Evolutionary conservation across 805 yeast genomes (phyloP).

Genomic region (Brettanomyces nanus): DNA sequence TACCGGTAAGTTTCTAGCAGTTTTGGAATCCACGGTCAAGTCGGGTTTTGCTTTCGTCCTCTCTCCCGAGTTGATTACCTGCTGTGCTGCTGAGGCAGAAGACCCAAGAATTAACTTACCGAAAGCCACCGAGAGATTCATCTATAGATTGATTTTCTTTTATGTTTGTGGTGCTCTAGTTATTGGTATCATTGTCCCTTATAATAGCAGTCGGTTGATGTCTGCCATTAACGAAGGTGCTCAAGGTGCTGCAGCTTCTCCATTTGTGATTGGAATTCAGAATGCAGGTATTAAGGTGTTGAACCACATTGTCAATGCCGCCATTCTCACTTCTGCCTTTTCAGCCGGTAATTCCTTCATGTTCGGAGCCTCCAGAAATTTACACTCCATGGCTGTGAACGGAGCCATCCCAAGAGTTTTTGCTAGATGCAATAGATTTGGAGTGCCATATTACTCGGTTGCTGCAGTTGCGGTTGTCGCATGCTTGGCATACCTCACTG

Average conservation of each 20-base stretch:
- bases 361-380: conserved; percentile 65
- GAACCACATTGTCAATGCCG: conserved; percentile 73
- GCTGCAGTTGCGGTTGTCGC: conserved; percentile 39
- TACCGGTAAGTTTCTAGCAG: conserved; percentile 56
- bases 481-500: conserved; percentile 60
- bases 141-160: conserved; percentile 25
- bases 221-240: conserved; percentile 39
- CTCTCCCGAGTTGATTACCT: conserved; percentile 24
- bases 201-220: conserved; percentile 33
- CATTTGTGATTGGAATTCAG: conserved; percentile 78
- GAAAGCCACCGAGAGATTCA: conserved; percentile 25
- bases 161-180: conserved; percentile 28
- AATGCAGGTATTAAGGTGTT: conserved; percentile 58
- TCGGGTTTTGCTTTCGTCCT: conserved; percentile 58
- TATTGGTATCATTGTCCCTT: conserved; percentile 42
- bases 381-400: conserved; percentile 64
- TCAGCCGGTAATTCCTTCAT: conserved; percentile 74
- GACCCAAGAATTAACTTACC: conserved; percentile 26
- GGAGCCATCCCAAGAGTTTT: conserved; percentile 70
- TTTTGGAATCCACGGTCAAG: conserved; percentile 54
- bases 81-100: conserved; percentile 26
- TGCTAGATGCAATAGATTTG: conserved; percentile 50
- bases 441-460: conserved; percentile 60
- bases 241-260: conserved; percentile 69
- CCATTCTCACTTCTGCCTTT: conserved; percentile 42